Evolutionary conservation across 352 stramenopile species (phyloP), one percentile per base, ranked within the genome.

Genomic region (Labyrinthula sp.): DNA sequence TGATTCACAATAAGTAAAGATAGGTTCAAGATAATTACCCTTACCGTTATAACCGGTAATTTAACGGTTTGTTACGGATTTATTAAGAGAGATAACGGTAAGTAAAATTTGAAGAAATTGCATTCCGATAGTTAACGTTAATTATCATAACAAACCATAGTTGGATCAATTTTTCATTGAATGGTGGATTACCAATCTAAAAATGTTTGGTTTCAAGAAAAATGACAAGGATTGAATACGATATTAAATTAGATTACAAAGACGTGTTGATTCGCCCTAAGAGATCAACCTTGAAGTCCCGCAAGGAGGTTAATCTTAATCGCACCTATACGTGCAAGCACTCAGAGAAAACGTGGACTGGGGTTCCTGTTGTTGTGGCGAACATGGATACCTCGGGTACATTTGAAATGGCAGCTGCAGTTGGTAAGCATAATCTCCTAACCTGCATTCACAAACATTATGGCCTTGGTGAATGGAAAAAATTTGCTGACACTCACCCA

Each of bases 241-340:
- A 86, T 37, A 52, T 84, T 33, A 80, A 80, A 30, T 64, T 89
- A 31, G 77, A 89, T 61, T 89, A 86, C 59, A 87, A 86, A 62
- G 77, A 89, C 55, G 77, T 89, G 45, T 68, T 89, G 12, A 89
- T 89, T 61, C 71, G 77, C n/a, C 77, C 77, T 36, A 89, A 89
- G 69, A 73, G 77, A 28, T 80, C 66, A 45, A 89, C 74, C 30
- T 40, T 89, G 30, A 82, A 81, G 60, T 82, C 68, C 58, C 69
- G 76, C 48, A 74, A 66, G 18, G 67, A 86, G 50, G 75, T 88
- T 12, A 61, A 68, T 29, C 64, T 85, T 20, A 38, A 57, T 24
- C 20, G 49, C 9, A 47, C 37, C 14, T 60, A 57, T 30, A 34
- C 22, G 17, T 64, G 66, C 33, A 64, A 64, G 34, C 37, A 64